phyloP scores from a whole-genome alignment of 1,284 basidiomycete genomes.

The Spongispora temasekensis region DNA sequence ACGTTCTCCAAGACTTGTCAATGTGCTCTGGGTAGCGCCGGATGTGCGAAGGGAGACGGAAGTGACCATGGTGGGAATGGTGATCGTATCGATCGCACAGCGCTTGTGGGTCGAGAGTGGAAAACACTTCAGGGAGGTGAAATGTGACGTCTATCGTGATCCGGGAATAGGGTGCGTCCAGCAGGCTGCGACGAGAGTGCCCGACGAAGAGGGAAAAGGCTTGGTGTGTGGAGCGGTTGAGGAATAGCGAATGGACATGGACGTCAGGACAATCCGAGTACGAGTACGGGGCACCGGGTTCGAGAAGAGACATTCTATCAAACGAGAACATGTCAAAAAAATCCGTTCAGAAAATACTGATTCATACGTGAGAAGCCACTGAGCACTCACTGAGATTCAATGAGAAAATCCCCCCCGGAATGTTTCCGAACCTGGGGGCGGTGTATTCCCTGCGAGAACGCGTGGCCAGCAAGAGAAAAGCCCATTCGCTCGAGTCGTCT shows the following conservation, averaged over 20 bases:
- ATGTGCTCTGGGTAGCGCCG: too few species aligned
- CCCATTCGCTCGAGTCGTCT: not conserved
- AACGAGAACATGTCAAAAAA: too few species aligned
- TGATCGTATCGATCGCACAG: not conserved
- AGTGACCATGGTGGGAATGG: not conserved
- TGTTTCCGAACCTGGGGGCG: not conserved
- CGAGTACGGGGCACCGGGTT: not conserved
- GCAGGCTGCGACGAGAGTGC: not conserved
- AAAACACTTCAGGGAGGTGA: not conserved
- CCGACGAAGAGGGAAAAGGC: slow-evolving; percentile 1
- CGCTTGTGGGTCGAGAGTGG: not conserved
- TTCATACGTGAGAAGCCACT: not conserved
- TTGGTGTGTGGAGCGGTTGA: not conserved
- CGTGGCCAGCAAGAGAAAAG: not conserved
- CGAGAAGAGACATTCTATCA: not conserved
- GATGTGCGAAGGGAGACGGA: not conserved
- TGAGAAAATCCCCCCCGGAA: not conserved
- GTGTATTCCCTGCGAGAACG: not conserved
- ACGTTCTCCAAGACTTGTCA: not conserved
- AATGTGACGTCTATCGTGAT: slow-evolving; percentile 1
- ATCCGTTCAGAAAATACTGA: not conserved
- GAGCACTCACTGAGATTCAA: not conserved
- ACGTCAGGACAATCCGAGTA: not conserved
- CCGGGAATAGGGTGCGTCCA: not conserved
- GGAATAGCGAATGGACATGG: not conserved